A percentile compares a stretch with the other conserved stretches of the same genome.
phyloP scores from a whole-genome alignment of 2,329 filamentous ascomycete genomes.

The Alternaria postmessia region DNA sequence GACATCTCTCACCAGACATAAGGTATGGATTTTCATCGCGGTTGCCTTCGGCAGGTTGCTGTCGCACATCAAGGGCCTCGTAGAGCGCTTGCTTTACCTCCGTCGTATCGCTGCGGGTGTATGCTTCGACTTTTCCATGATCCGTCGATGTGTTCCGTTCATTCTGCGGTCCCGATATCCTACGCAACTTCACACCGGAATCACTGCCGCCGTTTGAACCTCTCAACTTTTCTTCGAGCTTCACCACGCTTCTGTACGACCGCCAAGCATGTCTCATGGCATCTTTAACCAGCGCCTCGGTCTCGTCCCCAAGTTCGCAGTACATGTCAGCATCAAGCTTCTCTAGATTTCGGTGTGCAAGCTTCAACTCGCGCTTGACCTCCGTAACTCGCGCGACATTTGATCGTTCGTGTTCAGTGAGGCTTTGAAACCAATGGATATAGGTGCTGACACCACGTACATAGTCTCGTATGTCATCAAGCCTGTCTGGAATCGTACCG shows the following conservation, averaged over 20 bases:
- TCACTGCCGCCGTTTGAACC: neutral
- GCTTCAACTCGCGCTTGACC: constrained; percentile 31
- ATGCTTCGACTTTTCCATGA: neutral
- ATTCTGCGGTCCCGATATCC: neutral
- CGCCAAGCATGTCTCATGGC: constrained; percentile 31
- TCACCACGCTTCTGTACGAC: constrained; percentile 28
- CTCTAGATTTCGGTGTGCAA: constrained; percentile 31
- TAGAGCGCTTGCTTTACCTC: neutral
- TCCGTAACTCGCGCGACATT: constrained; percentile 26
- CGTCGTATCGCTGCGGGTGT: neutral
- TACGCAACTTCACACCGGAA: neutral
- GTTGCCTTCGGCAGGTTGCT: neutral
- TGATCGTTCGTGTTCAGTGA: constrained; percentile 24
- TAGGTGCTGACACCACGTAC: constrained; percentile 9
- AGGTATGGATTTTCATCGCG: neutral
- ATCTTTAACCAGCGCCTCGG: constrained; percentile 18
- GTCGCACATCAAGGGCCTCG: neutral
- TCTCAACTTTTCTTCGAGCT: constrained; percentile 26
- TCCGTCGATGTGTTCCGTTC: neutral
- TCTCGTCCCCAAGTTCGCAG: constrained; percentile 14
- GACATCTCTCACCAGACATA: neutral
- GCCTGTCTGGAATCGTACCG: neutral
- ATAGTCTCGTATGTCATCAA: constrained; percentile 5
- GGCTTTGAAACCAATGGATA: constrained; percentile 24
- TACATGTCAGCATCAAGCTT: constrained; percentile 25